Evolutionary conservation across 1,284 basidiomycete species (phyloP).

Genomic region (Marasmius tenuissimus): DNA sequence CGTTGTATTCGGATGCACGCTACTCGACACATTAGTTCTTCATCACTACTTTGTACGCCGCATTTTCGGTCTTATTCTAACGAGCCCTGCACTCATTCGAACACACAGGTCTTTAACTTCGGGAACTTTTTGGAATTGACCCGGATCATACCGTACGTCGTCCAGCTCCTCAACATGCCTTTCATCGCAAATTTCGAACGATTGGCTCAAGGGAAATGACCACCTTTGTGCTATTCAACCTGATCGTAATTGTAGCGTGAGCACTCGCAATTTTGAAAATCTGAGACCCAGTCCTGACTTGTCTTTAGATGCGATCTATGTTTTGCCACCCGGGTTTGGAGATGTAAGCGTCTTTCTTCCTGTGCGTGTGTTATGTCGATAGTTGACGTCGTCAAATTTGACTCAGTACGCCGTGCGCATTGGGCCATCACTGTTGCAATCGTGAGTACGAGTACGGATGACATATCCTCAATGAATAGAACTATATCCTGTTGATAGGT

Average conservation of each 20-base stretch:
- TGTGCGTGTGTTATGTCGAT: not conserved
- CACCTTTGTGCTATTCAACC: not conserved
- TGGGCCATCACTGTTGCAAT: not conserved
- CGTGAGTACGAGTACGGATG: not conserved
- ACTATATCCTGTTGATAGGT: not conserved
- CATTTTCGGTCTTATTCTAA: too few species aligned
- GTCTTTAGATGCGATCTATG: not conserved
- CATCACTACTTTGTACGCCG: not conserved
- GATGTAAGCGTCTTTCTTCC: not conserved
- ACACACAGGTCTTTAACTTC: not conserved
- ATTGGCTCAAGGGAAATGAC: not conserved
- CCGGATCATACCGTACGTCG: not conserved
- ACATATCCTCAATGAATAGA: not conserved
- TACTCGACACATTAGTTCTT: not conserved
- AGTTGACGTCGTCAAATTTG: too few species aligned
- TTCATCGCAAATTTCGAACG: not conserved
- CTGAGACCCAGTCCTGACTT: not conserved
- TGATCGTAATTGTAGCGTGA: not conserved
- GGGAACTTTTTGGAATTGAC: not conserved
- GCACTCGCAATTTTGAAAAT: not conserved
- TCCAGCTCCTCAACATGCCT: not conserved
- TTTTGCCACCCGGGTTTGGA: constrained; percentile 1
- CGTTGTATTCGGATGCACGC: not conserved
- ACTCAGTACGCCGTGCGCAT: not conserved
- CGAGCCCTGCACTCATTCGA: too few species aligned